phyloP scores from a whole-genome alignment of 140 eudicot genomes.

The Stevia rebaudiana region DNA sequence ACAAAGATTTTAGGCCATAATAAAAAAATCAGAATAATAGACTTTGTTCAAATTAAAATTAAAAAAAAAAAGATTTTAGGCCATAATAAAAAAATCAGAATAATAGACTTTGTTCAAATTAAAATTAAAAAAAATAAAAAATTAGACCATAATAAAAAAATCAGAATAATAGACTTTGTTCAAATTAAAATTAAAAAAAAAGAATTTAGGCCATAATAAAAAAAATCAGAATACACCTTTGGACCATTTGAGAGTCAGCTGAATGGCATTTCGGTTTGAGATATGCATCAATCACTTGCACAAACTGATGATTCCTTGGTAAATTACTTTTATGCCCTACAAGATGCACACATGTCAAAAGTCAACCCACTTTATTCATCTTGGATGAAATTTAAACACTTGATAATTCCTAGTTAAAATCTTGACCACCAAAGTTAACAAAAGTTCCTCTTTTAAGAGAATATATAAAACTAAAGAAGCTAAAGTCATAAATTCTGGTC shows the following conservation, averaged over 20 bases:
- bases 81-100: too few species aligned
- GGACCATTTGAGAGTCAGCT: conserved; percentile 71
- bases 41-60: too few species aligned
- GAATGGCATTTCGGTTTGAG: conserved; percentile 84
- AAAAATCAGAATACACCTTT: conserved; percentile 35
- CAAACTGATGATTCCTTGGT: conserved; percentile 33
- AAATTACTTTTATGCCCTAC: conserved; percentile 34
- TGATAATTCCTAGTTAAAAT: neutral
- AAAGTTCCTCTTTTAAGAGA: neutral
- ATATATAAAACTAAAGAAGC: neutral
- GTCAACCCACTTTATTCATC: neutral
- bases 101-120: too few species aligned
- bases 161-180: too few species aligned
- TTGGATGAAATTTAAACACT: neutral
- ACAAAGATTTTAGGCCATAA: too few species aligned
- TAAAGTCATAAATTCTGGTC: neutral
- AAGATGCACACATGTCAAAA: conserved; percentile 4
- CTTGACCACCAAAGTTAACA: neutral
- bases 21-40: neutral
- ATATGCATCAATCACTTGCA: conserved; percentile 74
- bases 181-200: too few species aligned
- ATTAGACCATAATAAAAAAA: too few species aligned
- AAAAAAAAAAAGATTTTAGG: too few species aligned
- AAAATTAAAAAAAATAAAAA: too few species aligned
- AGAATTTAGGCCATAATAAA: neutral